Percentiles rank a stretch among this genome's conserved stretches.
phyloP scores from a whole-genome alignment of 441 rosid genomes.

The Isatis lusitanica region DNA sequence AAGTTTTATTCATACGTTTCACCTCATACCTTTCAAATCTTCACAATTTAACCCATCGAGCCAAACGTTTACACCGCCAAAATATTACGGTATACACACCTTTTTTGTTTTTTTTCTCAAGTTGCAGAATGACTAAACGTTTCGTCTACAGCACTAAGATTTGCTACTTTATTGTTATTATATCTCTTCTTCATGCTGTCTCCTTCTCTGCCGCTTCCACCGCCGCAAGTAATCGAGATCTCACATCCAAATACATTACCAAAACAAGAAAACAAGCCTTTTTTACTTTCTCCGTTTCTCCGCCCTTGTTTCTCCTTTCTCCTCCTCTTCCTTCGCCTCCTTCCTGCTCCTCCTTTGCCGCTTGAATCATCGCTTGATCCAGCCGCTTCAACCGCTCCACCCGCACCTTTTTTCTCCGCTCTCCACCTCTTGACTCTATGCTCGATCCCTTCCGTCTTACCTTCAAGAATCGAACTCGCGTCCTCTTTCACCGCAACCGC shows the following conservation, averaged over 20 bases:
- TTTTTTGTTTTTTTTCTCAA: not conserved
- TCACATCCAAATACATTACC: slow-evolving; percentile 73
- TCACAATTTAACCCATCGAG: not conserved
- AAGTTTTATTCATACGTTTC: slow-evolving; percentile 24
- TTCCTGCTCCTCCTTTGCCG: slow-evolving; percentile 17
- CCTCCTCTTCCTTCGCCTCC: slow-evolving; percentile 24
- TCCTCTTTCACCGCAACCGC: slow-evolving; percentile 33
- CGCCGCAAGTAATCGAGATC: slow-evolving; percentile 83
- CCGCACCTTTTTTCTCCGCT: slow-evolving; percentile 37
- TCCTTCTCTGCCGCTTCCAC: slow-evolving; percentile 40
- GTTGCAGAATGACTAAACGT: slow-evolving; percentile 39
- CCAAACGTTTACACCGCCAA: not conserved
- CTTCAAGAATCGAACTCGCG: slow-evolving; percentile 52
- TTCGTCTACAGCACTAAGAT: slow-evolving; percentile 55
- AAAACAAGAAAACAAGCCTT: slow-evolving; percentile 76
- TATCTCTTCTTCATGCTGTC: slow-evolving; percentile 36
- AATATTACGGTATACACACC: not conserved
- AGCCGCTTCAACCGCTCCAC: not conserved
- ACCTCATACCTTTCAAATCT: slow-evolving; percentile 17
- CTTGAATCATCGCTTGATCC: slow-evolving; percentile 28
- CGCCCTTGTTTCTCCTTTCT: slow-evolving; percentile 33
- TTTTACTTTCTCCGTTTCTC: slow-evolving; percentile 36
- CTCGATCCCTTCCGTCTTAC: slow-evolving; percentile 60
- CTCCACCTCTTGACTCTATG: slow-evolving; percentile 77
- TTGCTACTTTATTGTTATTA: slow-evolving; percentile 44